These are phyloP conservation scores for Ananas comosus DNA, from an alignment of 176 grass and related monocot genomes.

Conservation along the genomic window DNA sequence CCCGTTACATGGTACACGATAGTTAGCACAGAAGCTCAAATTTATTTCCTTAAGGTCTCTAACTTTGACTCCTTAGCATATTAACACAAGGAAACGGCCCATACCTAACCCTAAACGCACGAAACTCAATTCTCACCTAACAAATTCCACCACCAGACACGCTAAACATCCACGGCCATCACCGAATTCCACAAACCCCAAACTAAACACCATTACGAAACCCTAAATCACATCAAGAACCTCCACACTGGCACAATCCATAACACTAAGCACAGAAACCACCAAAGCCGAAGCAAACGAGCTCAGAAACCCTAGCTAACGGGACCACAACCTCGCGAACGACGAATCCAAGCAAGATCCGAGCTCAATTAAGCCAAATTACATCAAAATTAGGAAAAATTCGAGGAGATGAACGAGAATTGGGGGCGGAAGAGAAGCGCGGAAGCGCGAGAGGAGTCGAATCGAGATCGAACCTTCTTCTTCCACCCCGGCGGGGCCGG, in stretches of 20 bases:
- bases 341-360: not conserved
- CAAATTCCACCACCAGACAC: no score
- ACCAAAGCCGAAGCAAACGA: not conserved
- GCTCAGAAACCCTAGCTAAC: not conserved
- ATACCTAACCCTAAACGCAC: no score
- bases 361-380: not conserved
- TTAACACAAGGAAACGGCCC: no score
- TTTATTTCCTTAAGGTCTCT: no score
- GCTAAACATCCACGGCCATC: not conserved
- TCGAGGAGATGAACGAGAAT: not conserved
- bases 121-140: no score
- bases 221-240: not conserved
- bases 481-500: constrained; percentile 50
- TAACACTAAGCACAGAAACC: constrained; percentile 13
- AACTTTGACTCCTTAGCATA: no score
- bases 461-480: constrained; percentile 43
- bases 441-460: not conserved
- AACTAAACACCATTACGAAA: not conserved
- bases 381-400: not conserved
- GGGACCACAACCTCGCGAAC: no score
- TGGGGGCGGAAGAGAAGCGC: not conserved
- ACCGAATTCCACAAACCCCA: not conserved
- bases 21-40: no score
- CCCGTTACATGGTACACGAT: no score
- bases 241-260: no score